Evolutionary conservation across 2,329 filamentous ascomycete genomes (phyloP), one percentile per base, ranked within the genome.

Genomic region (Ceratocystis cacaofunesta): DNA sequence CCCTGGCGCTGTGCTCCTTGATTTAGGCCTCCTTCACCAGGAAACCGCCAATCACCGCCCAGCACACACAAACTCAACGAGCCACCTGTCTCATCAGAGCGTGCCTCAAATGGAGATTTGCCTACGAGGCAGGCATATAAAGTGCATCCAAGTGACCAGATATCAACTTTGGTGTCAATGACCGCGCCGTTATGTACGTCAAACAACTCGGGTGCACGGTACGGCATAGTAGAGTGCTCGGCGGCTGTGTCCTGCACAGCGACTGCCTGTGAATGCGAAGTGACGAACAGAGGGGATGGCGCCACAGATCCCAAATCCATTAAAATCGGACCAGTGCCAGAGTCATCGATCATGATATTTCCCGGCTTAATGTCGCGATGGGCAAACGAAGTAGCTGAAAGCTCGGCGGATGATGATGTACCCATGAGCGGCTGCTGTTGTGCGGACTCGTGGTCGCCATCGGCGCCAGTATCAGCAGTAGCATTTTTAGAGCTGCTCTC

Each of bases 271-370:
- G 90, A 95, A 68, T 92, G 87, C 19, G 89, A 94, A 3, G 92
- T 95, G 70, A 97, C 92, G 30, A 89, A 84, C 66, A 90, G 89
- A 1, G 94, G 94, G 1, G 90, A 91, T 19, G 88, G 88, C 50
- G 90, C 88, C 66, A 99, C 80, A 66, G 91, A 96, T 69, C 94
- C 94, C 28, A 99, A 85, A 74, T 99, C 94, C 94, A 99, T 99
- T 44, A 99, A 83, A 71, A 99, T 94, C 2, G 94, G 92, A 36
- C 86, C 86, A 67, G 85, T 83, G 70, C 94, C 94, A 71, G 90
- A 85, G 74, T 97, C 92, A 70, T 89, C 88, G 70, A 99, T 96
- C 94, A 99, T 99, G 73, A 99, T 95, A 77, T 99, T 99, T 67
- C 90, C 92, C 71, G 94, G 94, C 76, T 99, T 99, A 74, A 99